Evolutionary conservation across 208 protist genomes (phyloP).

Genomic region (Trypanosoma avium): DNA sequence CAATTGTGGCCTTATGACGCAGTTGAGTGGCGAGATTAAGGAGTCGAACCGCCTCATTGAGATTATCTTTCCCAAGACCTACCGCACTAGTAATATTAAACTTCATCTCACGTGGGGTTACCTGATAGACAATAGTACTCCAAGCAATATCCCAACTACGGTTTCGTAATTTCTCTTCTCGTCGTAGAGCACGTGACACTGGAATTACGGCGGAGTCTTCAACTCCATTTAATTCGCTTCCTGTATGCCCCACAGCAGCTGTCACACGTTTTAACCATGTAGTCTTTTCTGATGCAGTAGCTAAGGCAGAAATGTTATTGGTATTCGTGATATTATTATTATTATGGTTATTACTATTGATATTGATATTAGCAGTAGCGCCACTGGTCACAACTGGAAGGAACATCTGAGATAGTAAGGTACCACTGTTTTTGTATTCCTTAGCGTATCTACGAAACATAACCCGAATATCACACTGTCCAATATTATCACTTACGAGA

Average conservation of each 20-base stretch:
- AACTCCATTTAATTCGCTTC: not conserved
- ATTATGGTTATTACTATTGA: not conserved
- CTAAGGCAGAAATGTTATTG: conserved; percentile 5
- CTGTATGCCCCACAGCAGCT: not conserved
- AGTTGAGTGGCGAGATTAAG: conserved; percentile 48
- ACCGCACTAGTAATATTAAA: conserved; percentile 78
- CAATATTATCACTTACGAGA: conserved; percentile 61
- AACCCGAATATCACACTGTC: conserved; percentile 52
- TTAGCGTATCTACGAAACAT: conserved; percentile 73
- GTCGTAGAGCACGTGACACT: conserved; percentile 33
- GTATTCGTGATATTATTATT: conserved; percentile 11
- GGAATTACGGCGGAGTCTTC: conserved; percentile 7
- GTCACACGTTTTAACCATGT: conserved; percentile 15
- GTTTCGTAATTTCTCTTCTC: conserved; percentile 39
- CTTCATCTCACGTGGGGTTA: conserved; percentile 85
- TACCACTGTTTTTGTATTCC: conserved; percentile 53
- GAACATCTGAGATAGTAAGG: conserved; percentile 26
- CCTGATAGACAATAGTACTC: conserved; percentile 88
- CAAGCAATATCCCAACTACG: conserved; percentile 76
- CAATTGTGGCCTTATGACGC: conserved; percentile 11
- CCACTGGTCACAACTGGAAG: not conserved
- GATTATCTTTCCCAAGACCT: conserved; percentile 70
- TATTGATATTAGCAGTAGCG: not conserved
- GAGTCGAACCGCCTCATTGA: conserved; percentile 70
- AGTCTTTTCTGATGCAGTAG: conserved; percentile 6